phyloP scores from a whole-genome alignment of 1,284 basidiomycete species.

The Sporisorium scitamineum region DNA sequence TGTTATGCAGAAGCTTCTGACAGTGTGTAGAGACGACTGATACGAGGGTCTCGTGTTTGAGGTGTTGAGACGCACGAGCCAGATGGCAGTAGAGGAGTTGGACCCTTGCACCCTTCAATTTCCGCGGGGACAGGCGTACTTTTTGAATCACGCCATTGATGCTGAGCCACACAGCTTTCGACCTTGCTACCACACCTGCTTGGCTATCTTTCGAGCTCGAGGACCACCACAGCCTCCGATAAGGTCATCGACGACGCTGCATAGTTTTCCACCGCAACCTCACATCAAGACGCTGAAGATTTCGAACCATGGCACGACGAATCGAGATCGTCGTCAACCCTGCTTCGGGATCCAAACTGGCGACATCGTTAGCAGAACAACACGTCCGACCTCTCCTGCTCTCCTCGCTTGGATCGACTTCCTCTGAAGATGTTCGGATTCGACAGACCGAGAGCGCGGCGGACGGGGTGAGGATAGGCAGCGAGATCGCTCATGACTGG shows the following conservation, averaged over 20 bases:
- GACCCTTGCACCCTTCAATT: slow-evolving; percentile 22
- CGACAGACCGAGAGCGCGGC: slow-evolving; percentile 19
- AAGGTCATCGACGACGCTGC: background rate
- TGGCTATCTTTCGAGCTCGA: too few relatives aligned
- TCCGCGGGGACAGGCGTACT: background rate
- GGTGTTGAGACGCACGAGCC: slow-evolving; percentile 12
- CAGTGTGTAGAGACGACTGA: background rate
- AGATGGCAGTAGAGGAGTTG: background rate
- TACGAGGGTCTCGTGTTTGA: background rate
- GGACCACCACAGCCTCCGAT: background rate
- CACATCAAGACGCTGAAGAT: background rate
- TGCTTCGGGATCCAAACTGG: slow-evolving; percentile 12
- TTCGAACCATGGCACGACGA: background rate
- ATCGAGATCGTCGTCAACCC: slow-evolving; percentile 28
- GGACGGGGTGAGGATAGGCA: slow-evolving; percentile 38
- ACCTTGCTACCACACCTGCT: background rate
- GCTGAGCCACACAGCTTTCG: background rate
- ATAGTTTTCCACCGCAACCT: background rate
- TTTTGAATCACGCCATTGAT: slow-evolving; percentile 4
- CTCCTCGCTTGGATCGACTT: background rate
- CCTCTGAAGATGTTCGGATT: background rate
- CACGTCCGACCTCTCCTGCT: slow-evolving; percentile 18
- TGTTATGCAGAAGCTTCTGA: background rate
- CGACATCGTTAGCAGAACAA: background rate
- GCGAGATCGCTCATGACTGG: slow-evolving; percentile 11